phyloP scores from a whole-genome alignment of 2,329 filamentous ascomycete genomes.

The Pseudocercospora fuligena region DNA sequence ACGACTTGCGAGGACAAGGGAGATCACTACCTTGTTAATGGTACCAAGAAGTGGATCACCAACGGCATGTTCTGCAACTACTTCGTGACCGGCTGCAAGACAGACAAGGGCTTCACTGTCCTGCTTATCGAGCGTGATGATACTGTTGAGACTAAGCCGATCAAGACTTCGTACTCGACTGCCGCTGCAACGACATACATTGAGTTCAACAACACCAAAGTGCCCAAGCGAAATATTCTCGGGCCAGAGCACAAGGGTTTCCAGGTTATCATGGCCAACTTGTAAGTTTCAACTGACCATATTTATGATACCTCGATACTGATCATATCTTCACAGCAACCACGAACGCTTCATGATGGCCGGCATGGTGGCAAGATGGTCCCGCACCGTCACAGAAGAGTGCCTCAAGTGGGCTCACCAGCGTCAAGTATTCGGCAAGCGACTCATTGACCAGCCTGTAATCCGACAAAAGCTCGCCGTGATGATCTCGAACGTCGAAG shows the following conservation, averaged over 20 bases:
- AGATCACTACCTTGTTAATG: slow-evolving; percentile 72
- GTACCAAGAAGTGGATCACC: slow-evolving; percentile 85
- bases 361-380: slow-evolving; percentile 66
- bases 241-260: slow-evolving; percentile 87
- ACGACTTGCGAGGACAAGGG: slow-evolving; percentile 77
- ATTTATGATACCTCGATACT: neutral
- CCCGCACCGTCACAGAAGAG: slow-evolving; percentile 75
- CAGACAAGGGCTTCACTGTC: slow-evolving; percentile 78
- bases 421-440: slow-evolving; percentile 81
- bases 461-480: slow-evolving; percentile 63
- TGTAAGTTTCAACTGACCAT: slow-evolving; percentile 50
- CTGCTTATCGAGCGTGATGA: slow-evolving; percentile 75
- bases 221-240: slow-evolving; percentile 76
- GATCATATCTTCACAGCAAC: slow-evolving; percentile 7
- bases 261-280: slow-evolving; percentile 81
- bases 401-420: slow-evolving; percentile 89
- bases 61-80: slow-evolving; percentile 82
- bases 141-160: slow-evolving; percentile 74
- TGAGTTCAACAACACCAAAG: slow-evolving; percentile 85
- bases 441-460: slow-evolving; percentile 70
- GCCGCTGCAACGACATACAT: slow-evolving; percentile 79
- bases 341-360: slow-evolving; percentile 45
- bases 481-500: slow-evolving; percentile 82
- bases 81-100: slow-evolving; percentile 80
- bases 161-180: slow-evolving; percentile 82